Base-by-base conservation (phyloP, 1,284 basidiomycete species). In the Marasmius oreades region DNA sequence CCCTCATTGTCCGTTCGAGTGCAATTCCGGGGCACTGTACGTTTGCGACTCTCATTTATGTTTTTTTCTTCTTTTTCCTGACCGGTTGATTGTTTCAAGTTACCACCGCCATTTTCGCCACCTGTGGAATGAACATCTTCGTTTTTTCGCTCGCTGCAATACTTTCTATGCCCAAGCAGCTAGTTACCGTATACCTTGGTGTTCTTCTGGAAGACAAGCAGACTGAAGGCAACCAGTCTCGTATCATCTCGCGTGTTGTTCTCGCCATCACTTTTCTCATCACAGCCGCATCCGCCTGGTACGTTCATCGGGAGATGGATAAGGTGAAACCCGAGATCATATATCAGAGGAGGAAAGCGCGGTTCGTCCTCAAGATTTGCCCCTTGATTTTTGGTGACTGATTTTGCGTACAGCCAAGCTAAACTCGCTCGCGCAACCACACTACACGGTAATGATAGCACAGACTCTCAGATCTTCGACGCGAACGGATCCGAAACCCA, bases 241-340 rank as follows among this genome's bases (percentile, higher is more conserved):
- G 20, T 5, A 80, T 87, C 58, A 81, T 90, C 61, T 86, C 83
- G 57, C 79, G 86, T 58, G 67, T 75, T 18, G 86, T 92, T 2
- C 71, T 91, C 31, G 81, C 65, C 3, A 54, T 86, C 34, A 90
- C 89, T 0, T 69, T 84, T 51, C 42, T 92, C 23, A 80, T 96
- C 60, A 96, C 94, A 0, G 61, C 92, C 47, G 69, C 75, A 39
- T 90, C 93, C 0, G 88, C 91, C 72, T 94, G 90, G 86, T 96
- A 90, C 69, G 90, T 96, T 64, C 84, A 84, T 64, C 74, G 70
- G 53, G 70, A 86, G 70, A 93, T 96, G 85, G 83, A 87, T 66
- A 76, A 81, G 62, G 87, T 84, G 24, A 89, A 93, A 63, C 82
- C 88, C 0, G 68, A 73, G 1, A 84, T 96, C 7, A 86, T 95